These are phyloP conservation scores for Brassica cretica DNA, from an alignment of 345 rosid genomes.

Conservation along the genomic window DNA sequence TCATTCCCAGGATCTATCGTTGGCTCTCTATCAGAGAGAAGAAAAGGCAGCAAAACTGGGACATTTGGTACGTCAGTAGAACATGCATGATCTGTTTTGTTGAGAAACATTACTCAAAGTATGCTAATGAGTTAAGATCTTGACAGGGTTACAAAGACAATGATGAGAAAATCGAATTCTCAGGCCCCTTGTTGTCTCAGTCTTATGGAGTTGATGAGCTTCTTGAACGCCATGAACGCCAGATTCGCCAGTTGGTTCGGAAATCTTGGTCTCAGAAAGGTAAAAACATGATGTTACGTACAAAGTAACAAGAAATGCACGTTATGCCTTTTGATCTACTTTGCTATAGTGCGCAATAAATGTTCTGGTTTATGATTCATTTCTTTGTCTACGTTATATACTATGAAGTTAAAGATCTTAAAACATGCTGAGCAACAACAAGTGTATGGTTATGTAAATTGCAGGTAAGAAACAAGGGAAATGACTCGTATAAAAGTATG, in stretches of 20 bases:
- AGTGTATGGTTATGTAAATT: constrained; percentile 23
- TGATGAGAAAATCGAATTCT: constrained; percentile 75
- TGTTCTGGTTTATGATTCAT: background rate
- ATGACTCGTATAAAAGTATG: constrained; percentile 35
- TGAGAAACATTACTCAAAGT: constrained; percentile 13
- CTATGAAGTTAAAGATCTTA: background rate
- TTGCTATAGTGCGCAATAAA: background rate
- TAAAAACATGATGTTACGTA: constrained; percentile 29
- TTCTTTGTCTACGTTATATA: background rate
- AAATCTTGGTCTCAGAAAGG: constrained; percentile 94
- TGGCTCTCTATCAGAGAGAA: constrained; percentile 70
- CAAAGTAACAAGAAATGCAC: background rate
- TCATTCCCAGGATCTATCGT: constrained; percentile 85
- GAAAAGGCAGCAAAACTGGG: constrained; percentile 65
- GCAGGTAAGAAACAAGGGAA: constrained; percentile 61
- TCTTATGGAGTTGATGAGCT: constrained; percentile 83
- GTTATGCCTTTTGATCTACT: background rate
- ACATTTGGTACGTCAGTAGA: constrained; percentile 59
- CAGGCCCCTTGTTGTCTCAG: constrained; percentile 87
- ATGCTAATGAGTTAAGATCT: constrained; percentile 27
- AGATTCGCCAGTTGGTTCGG: constrained; percentile 85
- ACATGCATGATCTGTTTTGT: constrained; percentile 29
- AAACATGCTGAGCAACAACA: constrained; percentile 12
- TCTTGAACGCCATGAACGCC: constrained; percentile 78
- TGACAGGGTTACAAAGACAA: constrained; percentile 55